These are phyloP conservation scores for Saccharomyces hybrid DNA, from an alignment of 1,139 yeast genomes.

Conservation along the genomic window DNA sequence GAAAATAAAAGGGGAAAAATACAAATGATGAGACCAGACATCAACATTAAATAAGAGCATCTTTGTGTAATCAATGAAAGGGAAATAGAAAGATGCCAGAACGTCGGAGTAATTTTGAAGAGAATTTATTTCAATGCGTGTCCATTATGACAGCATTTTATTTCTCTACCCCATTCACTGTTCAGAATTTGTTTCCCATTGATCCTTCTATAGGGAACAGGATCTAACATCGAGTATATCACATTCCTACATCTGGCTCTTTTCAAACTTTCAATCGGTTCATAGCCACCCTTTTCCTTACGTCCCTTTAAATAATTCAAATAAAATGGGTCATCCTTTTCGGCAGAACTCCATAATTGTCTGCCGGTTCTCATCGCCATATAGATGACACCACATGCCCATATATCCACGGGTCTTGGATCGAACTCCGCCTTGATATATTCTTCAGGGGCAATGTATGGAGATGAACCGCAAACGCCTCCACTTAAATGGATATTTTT, in stretches of 20 bases:
- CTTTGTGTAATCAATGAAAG: no score
- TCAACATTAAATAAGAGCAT: not conserved
- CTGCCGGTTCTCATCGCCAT: slow-evolving; percentile 98
- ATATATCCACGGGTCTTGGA: slow-evolving; percentile 84
- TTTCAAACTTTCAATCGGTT: slow-evolving; percentile 77
- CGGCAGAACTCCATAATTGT: slow-evolving; percentile 85
- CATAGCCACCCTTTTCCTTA: slow-evolving; percentile 76
- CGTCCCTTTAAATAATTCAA: slow-evolving; percentile 64
- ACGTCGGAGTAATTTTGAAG: not conserved
- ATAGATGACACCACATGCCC: slow-evolving; percentile 96
- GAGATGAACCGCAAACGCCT: slow-evolving; percentile 83
- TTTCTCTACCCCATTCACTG: slow-evolving; percentile 94
- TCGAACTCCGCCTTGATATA: slow-evolving; percentile 69
- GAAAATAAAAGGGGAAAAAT: not conserved
- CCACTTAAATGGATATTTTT: slow-evolving; percentile 70
- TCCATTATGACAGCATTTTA: slow-evolving; percentile 67
- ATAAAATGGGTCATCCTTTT: slow-evolving; percentile 73
- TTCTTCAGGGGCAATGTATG: slow-evolving; percentile 96
- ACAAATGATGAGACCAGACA: not conserved
- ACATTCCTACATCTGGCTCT: slow-evolving; percentile 86
- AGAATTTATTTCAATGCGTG: slow-evolving; percentile 8
- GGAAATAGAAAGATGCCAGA: not conserved
- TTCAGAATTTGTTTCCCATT: slow-evolving; percentile 82
- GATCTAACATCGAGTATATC: slow-evolving; percentile 84
- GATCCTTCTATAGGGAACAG: slow-evolving; percentile 77